Base-by-base conservation (phyloP, 2,329 filamentous ascomycete species). In the Bipolaris oryzae region DNA sequence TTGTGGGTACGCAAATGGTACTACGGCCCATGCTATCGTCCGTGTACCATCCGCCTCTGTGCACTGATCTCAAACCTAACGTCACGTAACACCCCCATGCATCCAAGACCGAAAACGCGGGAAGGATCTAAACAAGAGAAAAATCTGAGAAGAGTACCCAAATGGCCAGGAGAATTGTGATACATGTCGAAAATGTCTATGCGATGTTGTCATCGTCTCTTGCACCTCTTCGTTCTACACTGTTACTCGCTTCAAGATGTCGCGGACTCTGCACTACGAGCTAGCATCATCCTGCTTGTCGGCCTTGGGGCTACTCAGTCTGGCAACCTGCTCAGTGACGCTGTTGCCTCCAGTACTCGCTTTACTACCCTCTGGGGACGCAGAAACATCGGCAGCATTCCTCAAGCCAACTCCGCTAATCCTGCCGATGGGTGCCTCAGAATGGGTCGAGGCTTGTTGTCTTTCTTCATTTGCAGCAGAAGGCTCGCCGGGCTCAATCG, bases 311-410 rank as follows among this genome's bases (percentile, higher is more conserved):
- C 66, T 48, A n/a, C 50, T 69, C 33, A 76, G 50, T 31, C 70
- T 65, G 3, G 73, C 73, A 21, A 76, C 70, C 44, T 75, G 70
- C 61, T 76, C 74, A 34, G 60, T 53, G 2, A 75, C 68, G 6
- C 72, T 64, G 23, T 57, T 62, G 50, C 66, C 73, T 7, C 63
- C 62, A 41, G 66, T 72, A 33, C 69, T 62, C 6, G 53, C 53
- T 20, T 61, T 60, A 1, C 34, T 58, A 16, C 53, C 46, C 28
- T 62, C 61, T 3, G 63, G 59, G 16, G 65, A 66, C 2, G 53
- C 58, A 7, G 69, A 59, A 5, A 56, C 44, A 20, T 78, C 75
- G 4, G 76, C 47, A 10, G 70, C 73, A 49, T 68, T 75, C 43
- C 74, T 61, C 31, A 74, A 53, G 3, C 73, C 71, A 1, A 76